Base-by-base conservation (phyloP, 2,329 filamentous ascomycete species). In the Huntiella abstrusa region DNA sequence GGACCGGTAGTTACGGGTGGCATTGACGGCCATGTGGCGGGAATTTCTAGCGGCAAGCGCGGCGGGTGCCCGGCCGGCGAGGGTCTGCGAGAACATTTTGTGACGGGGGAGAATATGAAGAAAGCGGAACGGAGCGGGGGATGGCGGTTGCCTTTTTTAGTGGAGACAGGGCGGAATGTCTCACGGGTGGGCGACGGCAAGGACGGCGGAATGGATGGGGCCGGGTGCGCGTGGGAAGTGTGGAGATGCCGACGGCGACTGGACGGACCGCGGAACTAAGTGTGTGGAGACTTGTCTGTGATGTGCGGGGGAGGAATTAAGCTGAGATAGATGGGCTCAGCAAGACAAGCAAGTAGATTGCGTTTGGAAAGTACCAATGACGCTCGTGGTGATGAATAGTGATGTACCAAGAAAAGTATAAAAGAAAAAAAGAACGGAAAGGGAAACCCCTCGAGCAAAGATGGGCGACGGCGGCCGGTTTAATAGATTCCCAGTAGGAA, bases 51-150 rank as follows among this genome's bases (percentile, higher is more conserved):
- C 22, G 22, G 22, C 22, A 60, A 76, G 65, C 57, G 74, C 59
- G 55, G 69, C 65, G 60, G 72, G 71, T 56, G 71, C 69, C 58
- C 71, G 68, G 57, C 70, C 69, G 55, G 71, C 70, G 60, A 75
- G 59, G 52, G 59, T 57, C 54, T 57, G 54, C 49, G 60, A 58
- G 55, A 63, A 59, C 55, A 59, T 49, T 41, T 15, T 47, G 15
- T n/a, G 13, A 10, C 32, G 33, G 16, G 16, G 22, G 12, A 4
- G 12, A 4, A 13, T 11, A 15, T 6, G 39, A 15, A 22, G 36
- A 35, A 17, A 41, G 35, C 17, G 36, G 13, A 13, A 13, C n/a
- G 32, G 37, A 45, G 36, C 33, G 19, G 5, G 32, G 10, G 41
- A 13, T 15, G 8, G 34, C n/a, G 33, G 22, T 19, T 15, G 22